Evolutionary conservation across 2,329 filamentous ascomycete genomes (phyloP).

Genomic region (Aspergillus japonicus): DNA sequence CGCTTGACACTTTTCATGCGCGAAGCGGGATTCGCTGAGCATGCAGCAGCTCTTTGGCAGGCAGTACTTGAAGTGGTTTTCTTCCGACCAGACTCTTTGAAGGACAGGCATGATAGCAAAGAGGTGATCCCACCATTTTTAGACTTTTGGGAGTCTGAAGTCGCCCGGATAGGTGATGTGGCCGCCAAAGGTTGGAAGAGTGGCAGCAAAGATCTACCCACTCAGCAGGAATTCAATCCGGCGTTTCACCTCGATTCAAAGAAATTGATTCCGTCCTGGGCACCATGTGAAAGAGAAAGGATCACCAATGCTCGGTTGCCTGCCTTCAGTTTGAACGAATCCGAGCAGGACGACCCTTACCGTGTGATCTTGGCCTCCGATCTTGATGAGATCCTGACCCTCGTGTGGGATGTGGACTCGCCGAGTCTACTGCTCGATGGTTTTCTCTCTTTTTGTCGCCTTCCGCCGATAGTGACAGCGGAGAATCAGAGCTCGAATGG

Average conservation of each 20-base stretch:
- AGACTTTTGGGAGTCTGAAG: slow-evolving; percentile 85
- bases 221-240: slow-evolving; percentile 32
- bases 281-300: slow-evolving; percentile 54
- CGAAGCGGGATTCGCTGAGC: slow-evolving; percentile 75
- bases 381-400: slow-evolving; percentile 61
- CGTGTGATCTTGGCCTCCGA: slow-evolving; percentile 79
- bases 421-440: slow-evolving; percentile 61
- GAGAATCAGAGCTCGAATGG: slow-evolving; percentile 26
- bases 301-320: slow-evolving; percentile 57
- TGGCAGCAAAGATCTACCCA: slow-evolving; percentile 27
- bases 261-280: slow-evolving; percentile 47
- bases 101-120: slow-evolving; percentile 10
- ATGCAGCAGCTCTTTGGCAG: slow-evolving; percentile 80
- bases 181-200: slow-evolving; percentile 67
- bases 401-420: slow-evolving; percentile 31
- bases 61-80: slow-evolving; percentile 71
- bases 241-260: slow-evolving; percentile 22
- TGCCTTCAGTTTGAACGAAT: slow-evolving; percentile 72
- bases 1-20: slow-evolving; percentile 71
- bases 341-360: slow-evolving; percentile 76
- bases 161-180: slow-evolving; percentile 72
- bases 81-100: slow-evolving; percentile 51
- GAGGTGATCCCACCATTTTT: slow-evolving; percentile 51
- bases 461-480: slow-evolving; percentile 54
- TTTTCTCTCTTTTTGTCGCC: slow-evolving; percentile 66